A percentile compares a stretch with the other conserved stretches of the same genome.
These are phyloP conservation scores for Coemansia sp. DNA, from an alignment of 192 early-diverging fungal genomes.

Conservation along the genomic window DNA sequence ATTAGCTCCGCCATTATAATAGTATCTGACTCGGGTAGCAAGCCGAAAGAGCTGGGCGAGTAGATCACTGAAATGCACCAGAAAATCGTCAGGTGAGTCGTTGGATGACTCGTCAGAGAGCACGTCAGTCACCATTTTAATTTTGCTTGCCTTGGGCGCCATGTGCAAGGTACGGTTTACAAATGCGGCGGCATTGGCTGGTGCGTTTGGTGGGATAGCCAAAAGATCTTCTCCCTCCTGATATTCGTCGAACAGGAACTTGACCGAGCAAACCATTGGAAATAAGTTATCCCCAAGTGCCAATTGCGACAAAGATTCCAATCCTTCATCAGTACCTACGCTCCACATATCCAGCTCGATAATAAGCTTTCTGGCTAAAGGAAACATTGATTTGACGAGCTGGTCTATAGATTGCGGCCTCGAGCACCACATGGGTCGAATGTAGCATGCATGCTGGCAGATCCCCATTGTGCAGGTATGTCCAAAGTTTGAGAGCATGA, in stretches of 20 bases:
- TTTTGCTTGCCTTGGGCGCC: neutral
- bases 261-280: neutral
- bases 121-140: neutral
- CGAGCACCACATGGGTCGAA: neutral
- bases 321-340: neutral
- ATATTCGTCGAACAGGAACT: neutral
- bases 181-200: neutral
- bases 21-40: neutral
- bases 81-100: neutral
- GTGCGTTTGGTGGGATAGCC: neutral
- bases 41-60: neutral
- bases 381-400: neutral
- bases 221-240: neutral
- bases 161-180: neutral
- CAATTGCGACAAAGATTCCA: neutral
- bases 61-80: neutral
- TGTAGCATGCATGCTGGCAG: too few relatives aligned
- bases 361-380: neutral
- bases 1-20: neutral
- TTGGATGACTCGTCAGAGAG: neutral
- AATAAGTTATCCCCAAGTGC: neutral
- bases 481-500: neutral
- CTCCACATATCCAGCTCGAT: neutral
- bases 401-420: neutral
- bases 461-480: neutral